Conservation (phyloP, 2,329 filamentous ascomycete genomes). For the Trichoderma lentiforme region DNA sequence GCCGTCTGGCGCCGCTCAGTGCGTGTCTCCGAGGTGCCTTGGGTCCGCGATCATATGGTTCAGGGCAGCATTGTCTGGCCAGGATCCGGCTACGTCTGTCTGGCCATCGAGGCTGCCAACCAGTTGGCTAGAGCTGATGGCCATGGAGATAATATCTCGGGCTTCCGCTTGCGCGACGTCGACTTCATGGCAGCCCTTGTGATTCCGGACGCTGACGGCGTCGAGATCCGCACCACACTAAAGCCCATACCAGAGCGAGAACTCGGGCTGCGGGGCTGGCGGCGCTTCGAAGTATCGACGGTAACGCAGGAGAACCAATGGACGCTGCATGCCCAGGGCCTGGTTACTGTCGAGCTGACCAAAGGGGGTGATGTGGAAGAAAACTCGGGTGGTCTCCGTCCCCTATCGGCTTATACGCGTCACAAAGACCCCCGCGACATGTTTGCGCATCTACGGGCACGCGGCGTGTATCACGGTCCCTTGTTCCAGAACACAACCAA, state of each 20-base stretch:
- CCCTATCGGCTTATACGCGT: not conserved
- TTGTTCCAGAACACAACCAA: not conserved
- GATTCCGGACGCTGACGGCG: not conserved
- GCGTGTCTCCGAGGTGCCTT: not conserved
- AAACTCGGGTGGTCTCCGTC: not conserved
- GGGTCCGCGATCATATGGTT: slow-evolving; percentile 1
- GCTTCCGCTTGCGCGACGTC: not conserved
- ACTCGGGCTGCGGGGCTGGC: not conserved
- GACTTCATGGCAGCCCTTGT: not conserved
- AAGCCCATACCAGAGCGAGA: not conserved
- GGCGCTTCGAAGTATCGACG: not conserved
- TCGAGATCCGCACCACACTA: not conserved
- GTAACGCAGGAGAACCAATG: not conserved
- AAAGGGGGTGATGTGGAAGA: not conserved
- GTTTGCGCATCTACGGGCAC: not conserved
- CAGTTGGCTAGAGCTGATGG: not conserved
- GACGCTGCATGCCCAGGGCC: not conserved
- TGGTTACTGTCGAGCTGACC: not conserved
- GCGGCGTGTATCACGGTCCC: not conserved
- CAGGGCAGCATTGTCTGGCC: not conserved
- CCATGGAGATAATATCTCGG: not conserved
- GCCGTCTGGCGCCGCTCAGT: not conserved
- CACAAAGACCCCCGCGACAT: not conserved
- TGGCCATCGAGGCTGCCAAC: slow-evolving; percentile 9
- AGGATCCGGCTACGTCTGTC: not conserved